phyloP scores from a whole-genome alignment of 768 basidiomycete genomes.

The Mycena epipterygia region DNA sequence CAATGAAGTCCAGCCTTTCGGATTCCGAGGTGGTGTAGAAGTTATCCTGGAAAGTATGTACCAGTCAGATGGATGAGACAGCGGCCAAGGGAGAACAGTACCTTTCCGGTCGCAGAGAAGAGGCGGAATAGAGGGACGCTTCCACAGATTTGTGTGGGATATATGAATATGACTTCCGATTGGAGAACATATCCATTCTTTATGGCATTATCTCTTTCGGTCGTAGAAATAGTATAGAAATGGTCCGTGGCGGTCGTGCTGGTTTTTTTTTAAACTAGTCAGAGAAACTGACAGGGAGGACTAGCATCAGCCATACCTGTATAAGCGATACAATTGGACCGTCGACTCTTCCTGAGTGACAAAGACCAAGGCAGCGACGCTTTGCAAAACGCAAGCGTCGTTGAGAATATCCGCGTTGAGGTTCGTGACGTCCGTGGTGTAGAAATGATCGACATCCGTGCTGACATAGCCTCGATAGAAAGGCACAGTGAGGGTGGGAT shows the following conservation, averaged over 20 bases:
- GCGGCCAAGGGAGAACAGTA: too few species aligned
- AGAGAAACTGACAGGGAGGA: too few species aligned
- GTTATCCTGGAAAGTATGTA: neutral
- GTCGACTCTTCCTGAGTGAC: slow-evolving; percentile 24
- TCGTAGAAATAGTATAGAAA: slow-evolving; percentile 37
- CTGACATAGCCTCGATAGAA: neutral
- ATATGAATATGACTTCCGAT: slow-evolving; percentile 31
- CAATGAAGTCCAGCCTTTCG: slow-evolving; percentile 1
- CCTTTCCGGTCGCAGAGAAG: slow-evolving; percentile 5
- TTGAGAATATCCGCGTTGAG: too few species aligned
- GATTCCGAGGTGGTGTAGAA: slow-evolving; percentile 31
- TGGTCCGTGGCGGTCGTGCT: slow-evolving; percentile 27
- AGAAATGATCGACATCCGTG: neutral
- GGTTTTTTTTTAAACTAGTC: neutral
- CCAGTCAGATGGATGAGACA: too few species aligned
- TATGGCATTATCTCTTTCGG: slow-evolving; percentile 31
- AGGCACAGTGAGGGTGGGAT: neutral
- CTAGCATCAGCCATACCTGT: neutral
- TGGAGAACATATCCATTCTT: slow-evolving; percentile 19
- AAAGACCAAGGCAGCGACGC: slow-evolving; percentile 15
- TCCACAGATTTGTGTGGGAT: slow-evolving; percentile 26
- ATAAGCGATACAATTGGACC: slow-evolving; percentile 38
- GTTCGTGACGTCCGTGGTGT: too few species aligned
- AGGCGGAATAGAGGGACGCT: slow-evolving; percentile 26
- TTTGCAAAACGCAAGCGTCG: neutral